Evolutionary conservation across 129 eudicot genomes (phyloP).

Genomic region (Helianthus tuberosus): DNA sequence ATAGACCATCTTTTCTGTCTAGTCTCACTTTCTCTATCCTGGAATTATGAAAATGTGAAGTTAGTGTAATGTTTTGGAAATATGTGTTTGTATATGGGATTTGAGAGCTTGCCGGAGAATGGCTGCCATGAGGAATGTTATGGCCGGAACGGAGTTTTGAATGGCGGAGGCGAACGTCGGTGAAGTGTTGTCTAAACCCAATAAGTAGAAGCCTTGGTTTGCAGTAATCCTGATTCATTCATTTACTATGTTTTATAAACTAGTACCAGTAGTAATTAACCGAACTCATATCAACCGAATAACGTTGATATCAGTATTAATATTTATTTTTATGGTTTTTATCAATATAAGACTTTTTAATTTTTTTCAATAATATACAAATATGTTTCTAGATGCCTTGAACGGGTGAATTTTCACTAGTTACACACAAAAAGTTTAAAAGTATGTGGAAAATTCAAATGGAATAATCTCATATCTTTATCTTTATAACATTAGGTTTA

Average conservation of each 20-base stretch:
- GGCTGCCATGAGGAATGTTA: conserved; percentile 89
- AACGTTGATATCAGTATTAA: no score
- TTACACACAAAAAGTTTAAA: neutral
- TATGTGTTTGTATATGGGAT: neutral
- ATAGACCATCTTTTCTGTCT: conserved; percentile 83
- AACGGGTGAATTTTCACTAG: no score
- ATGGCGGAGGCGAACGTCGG: conserved; percentile 98
- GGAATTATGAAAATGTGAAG: conserved; percentile 17
- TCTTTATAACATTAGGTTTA: no score
- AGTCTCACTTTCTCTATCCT: conserved; percentile 89
- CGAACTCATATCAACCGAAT: no score
- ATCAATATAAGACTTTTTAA: no score
- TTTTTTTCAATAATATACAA: no score
- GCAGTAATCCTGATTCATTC: conserved; percentile 66
- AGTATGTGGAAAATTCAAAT: neutral
- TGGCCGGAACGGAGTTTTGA: conserved; percentile 97
- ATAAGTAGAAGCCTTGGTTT: conserved; percentile 87
- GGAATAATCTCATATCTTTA: no score
- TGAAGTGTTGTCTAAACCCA: conserved; percentile 92
- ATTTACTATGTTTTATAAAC: no score
- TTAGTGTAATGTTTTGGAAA: neutral
- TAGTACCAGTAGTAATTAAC: no score
- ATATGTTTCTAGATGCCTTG: no score
- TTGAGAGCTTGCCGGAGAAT: conserved; percentile 59
- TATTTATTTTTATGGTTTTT: no score